phyloP scores from a whole-genome alignment of 441 rosid species.

The Rhodomyrtus psidioides region DNA sequence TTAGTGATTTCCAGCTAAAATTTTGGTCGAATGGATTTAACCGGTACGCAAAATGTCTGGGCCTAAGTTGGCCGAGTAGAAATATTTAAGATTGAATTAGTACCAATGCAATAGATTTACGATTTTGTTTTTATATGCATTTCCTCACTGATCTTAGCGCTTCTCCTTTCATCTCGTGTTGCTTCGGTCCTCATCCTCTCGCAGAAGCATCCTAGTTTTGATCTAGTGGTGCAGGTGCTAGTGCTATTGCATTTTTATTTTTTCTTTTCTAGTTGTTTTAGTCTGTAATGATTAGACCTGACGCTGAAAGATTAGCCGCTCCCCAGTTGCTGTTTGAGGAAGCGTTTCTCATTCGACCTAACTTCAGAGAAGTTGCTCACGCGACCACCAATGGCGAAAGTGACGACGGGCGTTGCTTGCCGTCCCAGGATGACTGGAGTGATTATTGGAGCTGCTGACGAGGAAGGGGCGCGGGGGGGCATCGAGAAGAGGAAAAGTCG shows the following conservation, averaged over 20 bases:
- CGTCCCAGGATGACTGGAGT: background rate
- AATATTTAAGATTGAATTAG: no score
- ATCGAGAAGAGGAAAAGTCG: background rate
- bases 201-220: background rate
- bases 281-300: background rate
- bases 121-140: no score
- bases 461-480: background rate
- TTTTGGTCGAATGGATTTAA: no score
- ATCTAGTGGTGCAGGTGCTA: background rate
- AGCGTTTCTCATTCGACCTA: background rate
- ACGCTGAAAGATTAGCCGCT: background rate
- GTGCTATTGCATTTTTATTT: no score
- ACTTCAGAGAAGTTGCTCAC: background rate
- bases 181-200: no score
- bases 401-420: background rate
- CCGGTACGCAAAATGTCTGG: no score
- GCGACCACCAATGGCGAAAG: background rate
- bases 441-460: background rate
- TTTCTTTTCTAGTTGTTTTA: background rate
- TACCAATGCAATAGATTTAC: no score
- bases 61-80: no score
- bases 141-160: no score
- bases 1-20: no score
- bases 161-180: no score
- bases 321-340: background rate